Evolutionary conservation across 106 monocot genomes (phyloP).

Genomic region (Allium fistulosum): DNA sequence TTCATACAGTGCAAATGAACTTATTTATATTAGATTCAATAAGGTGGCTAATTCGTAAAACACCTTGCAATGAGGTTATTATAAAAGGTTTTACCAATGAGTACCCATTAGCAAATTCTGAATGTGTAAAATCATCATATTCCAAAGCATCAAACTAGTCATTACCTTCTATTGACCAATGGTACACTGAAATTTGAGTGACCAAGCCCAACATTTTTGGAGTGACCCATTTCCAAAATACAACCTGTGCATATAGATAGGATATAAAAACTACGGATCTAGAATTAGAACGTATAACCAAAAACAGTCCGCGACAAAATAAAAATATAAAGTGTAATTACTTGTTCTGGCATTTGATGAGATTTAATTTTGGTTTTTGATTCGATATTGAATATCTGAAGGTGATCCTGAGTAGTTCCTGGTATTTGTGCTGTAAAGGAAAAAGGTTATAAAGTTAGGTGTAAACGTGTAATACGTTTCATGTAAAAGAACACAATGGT

Average conservation of each 20-base stretch:
- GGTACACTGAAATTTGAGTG: constrained; percentile 90
- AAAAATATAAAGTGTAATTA: constrained; percentile 8
- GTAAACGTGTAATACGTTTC: neutral
- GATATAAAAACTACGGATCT: neutral
- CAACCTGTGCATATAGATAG: constrained; percentile 43
- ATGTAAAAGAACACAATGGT: neutral
- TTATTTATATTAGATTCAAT: too few relatives aligned
- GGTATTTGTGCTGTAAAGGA: constrained; percentile 74
- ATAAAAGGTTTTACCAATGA: too few relatives aligned
- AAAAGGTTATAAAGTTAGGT: neutral
- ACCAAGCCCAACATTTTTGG: constrained; percentile 90
- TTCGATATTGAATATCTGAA: constrained; percentile 97
- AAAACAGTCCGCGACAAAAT: neutral
- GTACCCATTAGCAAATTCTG: too few relatives aligned
- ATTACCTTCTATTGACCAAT: constrained; percentile 93
- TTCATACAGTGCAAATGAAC: too few relatives aligned
- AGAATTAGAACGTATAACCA: neutral
- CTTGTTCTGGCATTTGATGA: constrained; percentile 98
- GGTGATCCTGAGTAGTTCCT: constrained; percentile 88
- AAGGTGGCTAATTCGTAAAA: too few relatives aligned
- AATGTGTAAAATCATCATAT: neutral
- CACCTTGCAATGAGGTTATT: too few relatives aligned
- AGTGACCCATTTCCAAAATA: constrained; percentile 99
- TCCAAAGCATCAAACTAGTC: constrained; percentile 1
- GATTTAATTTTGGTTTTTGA: constrained; percentile 85